A percentile compares a stretch with the other conserved stretches of the same genome.
phyloP scores from a whole-genome alignment of 2,329 filamentous ascomycete genomes.

The Rhexocercosporidium sp. region DNA sequence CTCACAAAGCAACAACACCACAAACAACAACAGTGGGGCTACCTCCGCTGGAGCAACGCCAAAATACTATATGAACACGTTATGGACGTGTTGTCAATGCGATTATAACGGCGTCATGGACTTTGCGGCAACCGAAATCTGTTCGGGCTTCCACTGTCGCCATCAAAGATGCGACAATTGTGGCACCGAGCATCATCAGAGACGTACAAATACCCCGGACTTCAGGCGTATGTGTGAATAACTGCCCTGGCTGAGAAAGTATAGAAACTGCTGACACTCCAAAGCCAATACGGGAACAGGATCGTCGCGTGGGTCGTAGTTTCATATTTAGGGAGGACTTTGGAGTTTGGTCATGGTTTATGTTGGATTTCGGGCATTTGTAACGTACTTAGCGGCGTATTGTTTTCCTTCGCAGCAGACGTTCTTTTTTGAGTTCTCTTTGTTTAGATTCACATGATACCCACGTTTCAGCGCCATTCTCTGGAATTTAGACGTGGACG shows the following conservation, averaged over 20 bases:
- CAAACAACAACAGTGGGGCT: neutral
- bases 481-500: neutral
- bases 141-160: neutral
- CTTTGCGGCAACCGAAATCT: neutral
- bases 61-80: neutral
- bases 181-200: neutral
- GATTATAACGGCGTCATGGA: neutral
- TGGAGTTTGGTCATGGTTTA: neutral
- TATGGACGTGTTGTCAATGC: neutral
- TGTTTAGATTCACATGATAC: neutral
- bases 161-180: neutral
- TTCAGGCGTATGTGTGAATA: neutral
- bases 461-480: neutral
- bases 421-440: neutral
- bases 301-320: neutral
- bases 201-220: neutral
- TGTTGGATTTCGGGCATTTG: neutral
- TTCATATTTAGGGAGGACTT: neutral
- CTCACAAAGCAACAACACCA: neutral
- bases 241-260: no score
- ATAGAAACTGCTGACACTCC: neutral
- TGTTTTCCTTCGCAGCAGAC: neutral
- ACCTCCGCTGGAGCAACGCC: neutral
- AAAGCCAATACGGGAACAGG: neutral
- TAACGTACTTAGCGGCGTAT: neutral